Base-by-base conservation (phyloP, 2,329 filamentous ascomycete species). In the Sclerotinia minor region DNA sequence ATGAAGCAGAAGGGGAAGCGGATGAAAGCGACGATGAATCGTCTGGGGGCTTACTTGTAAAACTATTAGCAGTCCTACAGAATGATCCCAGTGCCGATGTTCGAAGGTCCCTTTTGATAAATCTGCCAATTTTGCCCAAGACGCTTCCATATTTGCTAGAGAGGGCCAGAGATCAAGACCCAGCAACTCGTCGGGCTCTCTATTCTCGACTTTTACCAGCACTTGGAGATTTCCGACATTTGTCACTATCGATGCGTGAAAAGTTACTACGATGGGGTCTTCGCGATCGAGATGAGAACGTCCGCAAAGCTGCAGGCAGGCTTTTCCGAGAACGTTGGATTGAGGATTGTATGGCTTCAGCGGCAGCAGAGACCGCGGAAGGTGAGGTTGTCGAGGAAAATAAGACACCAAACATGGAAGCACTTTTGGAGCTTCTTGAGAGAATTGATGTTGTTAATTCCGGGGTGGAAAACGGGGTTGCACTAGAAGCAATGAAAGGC, bases 241-340 rank as follows among this genome's bases (percentile, higher is more conserved):
- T 99, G 64, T 97, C 93, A 15, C 83, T 99, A 32, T 92, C 91
- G 1, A 96, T 98, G 89, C 85, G 95, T 76, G 95, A 99, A 79
- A 98, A 98, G 79, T 84, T 99, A 44, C 84, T 99, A 38, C 87
- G 95, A 50, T 99, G 95, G 95, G 95, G 95, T 63, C 82, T 99
- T 52, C 88, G 94, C 50, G 95, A 99, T 77, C 87, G 95, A 78
- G 95, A 99, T 73, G 94, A 98, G 72, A 92, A 91, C 73, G 95
- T 99, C 17, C 88, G 94, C 64, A 96, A 97, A 78, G 94, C 94
- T 11, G 92, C 95, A 4, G 92, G 91, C 9, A 89, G 92, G 57
- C 83, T 98, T 8, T 99, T 99, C 80, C 88, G 91, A 70, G 94
- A 97, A 76, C 87, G 92, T n/a, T 99, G 95, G 95, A 94, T 99